Conservation (phyloP, 1,284 basidiomycete species). For the Termitomyces sp. region DNA sequence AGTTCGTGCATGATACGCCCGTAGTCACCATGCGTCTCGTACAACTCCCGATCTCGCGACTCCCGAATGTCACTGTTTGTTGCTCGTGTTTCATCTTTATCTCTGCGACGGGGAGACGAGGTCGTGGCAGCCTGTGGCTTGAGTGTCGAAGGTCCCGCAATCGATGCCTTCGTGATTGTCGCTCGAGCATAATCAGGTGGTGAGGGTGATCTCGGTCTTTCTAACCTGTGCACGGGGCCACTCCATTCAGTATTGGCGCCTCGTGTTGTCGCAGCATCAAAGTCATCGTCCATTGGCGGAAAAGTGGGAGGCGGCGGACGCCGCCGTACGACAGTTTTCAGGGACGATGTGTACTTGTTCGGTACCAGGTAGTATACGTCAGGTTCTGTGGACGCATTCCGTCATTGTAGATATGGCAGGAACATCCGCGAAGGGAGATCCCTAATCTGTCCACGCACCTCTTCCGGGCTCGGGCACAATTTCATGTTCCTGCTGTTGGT, state of each 20-base stretch:
- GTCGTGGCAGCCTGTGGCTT: neutral
- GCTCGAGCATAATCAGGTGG: conserved; percentile 1
- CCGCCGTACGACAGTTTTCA: conserved; percentile 19
- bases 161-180: conserved; percentile 21
- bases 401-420: neutral
- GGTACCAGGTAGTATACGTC: conserved; percentile 23
- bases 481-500: neutral
- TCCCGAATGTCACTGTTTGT: neutral
- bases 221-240: conserved; percentile 8
- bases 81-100: neutral
- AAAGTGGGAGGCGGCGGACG: conserved; percentile 21
- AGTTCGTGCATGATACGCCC: conserved; percentile 43
- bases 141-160: neutral
- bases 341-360: conserved; percentile 17
- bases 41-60: conserved; percentile 1
- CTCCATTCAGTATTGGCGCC: conserved; percentile 17
- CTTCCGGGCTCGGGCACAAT: neutral
- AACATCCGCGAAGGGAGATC: neutral
- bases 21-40: conserved; percentile 33
- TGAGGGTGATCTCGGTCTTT: conserved; percentile 19
- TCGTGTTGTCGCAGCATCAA: conserved; percentile 27
- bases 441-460: neutral
- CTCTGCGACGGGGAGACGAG: neutral
- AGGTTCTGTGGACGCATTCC: conserved; percentile 14
- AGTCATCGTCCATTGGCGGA: conserved; percentile 29